Evolutionary conservation across 305 asterid genomes (phyloP).

Genomic region (Solanum hybrid): DNA sequence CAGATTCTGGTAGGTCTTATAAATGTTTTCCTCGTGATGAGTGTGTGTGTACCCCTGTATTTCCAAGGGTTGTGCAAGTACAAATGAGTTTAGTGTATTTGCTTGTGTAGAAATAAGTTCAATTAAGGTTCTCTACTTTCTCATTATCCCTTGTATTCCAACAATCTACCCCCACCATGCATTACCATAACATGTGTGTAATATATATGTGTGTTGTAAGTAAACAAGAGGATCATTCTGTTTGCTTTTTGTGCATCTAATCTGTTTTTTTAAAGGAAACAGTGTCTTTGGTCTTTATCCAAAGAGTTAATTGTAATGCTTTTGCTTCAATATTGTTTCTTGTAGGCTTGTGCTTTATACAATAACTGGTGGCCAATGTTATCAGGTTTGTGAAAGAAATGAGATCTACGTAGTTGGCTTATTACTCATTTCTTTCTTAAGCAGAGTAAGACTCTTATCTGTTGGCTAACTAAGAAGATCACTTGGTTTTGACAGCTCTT

Average conservation of each 20-base stretch:
- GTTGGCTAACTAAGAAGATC: conserved; percentile 6
- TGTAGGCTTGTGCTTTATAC: conserved; percentile 93
- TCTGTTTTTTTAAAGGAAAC: neutral
- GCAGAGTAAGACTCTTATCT: neutral
- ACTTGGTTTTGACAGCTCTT: conserved; percentile 52
- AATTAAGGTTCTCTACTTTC: neutral
- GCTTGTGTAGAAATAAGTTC: neutral
- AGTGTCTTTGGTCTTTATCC: neutral
- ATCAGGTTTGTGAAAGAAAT: conserved; percentile 46
- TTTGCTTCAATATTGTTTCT: conserved; percentile 6
- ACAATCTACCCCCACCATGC: neutral
- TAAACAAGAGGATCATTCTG: neutral
- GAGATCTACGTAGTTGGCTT: neutral
- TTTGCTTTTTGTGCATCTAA: neutral
- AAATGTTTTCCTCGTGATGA: neutral
- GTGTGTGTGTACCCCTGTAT: neutral
- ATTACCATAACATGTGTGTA: neutral
- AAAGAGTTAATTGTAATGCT: neutral
- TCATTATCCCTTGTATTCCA: neutral
- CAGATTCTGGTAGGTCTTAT: conserved; percentile 70
- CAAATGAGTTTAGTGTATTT: neutral
- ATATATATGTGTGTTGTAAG: neutral
- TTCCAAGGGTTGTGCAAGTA: neutral
- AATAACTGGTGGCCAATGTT: conserved; percentile 97
- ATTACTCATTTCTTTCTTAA: neutral